These are phyloP conservation scores for Amaranthus hypochondriacus DNA, from an alignment of 148 eudicot species.

Conservation along the genomic window DNA sequence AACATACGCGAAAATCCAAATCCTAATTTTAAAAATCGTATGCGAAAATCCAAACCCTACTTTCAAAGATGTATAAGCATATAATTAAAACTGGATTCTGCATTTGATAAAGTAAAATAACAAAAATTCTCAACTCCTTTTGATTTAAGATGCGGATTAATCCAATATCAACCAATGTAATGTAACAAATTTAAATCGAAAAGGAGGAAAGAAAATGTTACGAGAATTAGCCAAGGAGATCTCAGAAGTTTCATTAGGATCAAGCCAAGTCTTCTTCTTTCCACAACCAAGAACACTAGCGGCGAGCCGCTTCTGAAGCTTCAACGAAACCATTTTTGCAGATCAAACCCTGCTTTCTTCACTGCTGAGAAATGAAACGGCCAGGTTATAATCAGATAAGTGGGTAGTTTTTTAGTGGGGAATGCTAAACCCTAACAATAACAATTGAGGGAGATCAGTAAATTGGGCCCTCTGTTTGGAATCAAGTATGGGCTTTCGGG, in stretches of 20 bases:
- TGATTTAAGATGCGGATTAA: too few species aligned
- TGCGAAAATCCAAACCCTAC: neutral
- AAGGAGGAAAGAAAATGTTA: conserved; percentile 22
- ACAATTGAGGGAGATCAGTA: neutral
- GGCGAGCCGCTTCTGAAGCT: conserved; percentile 55
- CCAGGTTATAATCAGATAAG: neutral
- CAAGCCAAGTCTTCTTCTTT: conserved; percentile 49
- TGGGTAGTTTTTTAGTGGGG: neutral
- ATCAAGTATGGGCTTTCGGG: neutral
- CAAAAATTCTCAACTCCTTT: too few species aligned
- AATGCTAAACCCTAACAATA: conserved; percentile 4
- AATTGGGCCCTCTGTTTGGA: neutral
- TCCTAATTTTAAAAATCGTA: neutral
- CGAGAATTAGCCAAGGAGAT: conserved; percentile 64
- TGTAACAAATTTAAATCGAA: neutral
- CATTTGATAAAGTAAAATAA: neutral
- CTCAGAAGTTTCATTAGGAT: conserved; percentile 48
- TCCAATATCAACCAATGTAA: neutral
- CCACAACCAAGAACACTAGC: conserved; percentile 46
- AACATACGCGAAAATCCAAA: neutral
- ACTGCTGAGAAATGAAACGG: neutral
- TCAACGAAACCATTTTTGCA: conserved; percentile 43
- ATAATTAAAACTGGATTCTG: neutral
- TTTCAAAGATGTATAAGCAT: neutral
- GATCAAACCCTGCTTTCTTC: neutral